Conservation (phyloP, 169 alveolate genomes). For the Plasmodium vivax region DNA sequence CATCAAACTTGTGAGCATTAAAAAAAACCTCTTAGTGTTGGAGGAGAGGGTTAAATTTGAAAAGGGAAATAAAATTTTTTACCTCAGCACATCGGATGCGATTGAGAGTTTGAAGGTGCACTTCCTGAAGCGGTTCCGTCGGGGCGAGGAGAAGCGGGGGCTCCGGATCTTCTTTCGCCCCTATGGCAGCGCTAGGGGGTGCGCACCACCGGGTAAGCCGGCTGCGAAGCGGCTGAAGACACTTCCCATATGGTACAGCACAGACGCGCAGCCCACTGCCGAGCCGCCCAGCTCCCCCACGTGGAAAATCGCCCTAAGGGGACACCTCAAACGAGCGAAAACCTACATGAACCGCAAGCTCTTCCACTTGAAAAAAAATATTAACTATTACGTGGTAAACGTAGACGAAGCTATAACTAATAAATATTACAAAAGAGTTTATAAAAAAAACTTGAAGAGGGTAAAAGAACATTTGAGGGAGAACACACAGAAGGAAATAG, state of each 20-base stretch:
- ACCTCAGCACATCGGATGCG: constrained; percentile 54
- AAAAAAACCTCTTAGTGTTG: constrained; percentile 20
- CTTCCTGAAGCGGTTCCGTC: constrained; percentile 22
- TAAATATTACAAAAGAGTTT: constrained; percentile 13
- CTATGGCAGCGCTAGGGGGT: not conserved
- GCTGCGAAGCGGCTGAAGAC: not conserved
- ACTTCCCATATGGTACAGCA: not conserved
- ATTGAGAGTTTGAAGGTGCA: constrained; percentile 43
- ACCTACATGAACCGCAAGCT: not conserved
- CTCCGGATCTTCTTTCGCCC: constrained; percentile 21
- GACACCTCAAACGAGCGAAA: not conserved
- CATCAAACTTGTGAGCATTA: constrained; percentile 27
- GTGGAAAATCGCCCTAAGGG: not conserved
- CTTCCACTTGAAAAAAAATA: constrained; percentile 5
- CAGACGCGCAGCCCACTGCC: not conserved
- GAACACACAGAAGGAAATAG: constrained; percentile 7
- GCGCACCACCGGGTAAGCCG: not conserved
- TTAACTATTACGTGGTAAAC: constrained; percentile 35
- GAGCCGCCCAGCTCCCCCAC: not conserved
- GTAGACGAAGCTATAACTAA: constrained; percentile 30
- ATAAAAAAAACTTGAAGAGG: constrained; percentile 25
- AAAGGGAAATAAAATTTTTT: constrained; percentile 34
- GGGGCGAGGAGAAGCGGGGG: constrained; percentile 3
- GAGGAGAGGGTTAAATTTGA: constrained; percentile 44
- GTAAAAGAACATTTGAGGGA: constrained; percentile 10